phyloP scores from a whole-genome alignment of 225 moss, liverwort and hornwort species.

The Thuidium tamariscinum region DNA sequence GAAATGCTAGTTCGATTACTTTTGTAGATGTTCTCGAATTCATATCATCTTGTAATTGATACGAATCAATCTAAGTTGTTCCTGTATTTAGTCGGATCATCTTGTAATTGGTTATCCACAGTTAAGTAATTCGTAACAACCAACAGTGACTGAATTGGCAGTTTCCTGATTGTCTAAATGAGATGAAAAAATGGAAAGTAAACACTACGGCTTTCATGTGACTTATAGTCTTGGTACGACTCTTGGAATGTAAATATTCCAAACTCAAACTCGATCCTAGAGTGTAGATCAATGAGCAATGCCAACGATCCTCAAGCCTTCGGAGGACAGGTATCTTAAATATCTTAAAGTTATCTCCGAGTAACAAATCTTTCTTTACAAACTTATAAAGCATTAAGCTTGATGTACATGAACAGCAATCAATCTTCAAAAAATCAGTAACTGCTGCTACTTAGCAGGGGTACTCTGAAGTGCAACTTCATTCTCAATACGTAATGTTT shows the following conservation, averaged over 20 bases:
- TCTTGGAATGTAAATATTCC: neutral
- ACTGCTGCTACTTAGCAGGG: neutral
- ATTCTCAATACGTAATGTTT: constrained; percentile 25
- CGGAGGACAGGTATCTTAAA: neutral
- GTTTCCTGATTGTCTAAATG: neutral
- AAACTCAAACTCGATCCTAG: neutral
- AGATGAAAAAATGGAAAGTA: neutral
- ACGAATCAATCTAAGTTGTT: neutral
- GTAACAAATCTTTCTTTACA: constrained; percentile 1
- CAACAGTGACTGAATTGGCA: neutral
- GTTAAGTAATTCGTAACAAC: neutral
- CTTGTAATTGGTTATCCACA: neutral
- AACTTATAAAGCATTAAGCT: neutral
- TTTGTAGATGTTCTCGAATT: neutral
- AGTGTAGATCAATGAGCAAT: neutral
- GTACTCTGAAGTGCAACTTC: neutral
- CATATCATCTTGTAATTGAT: neutral
- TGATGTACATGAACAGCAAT: neutral
- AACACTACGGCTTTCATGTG: too few relatives aligned
- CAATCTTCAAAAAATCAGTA: neutral
- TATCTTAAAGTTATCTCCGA: neutral
- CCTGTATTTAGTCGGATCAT: neutral
- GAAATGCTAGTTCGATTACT: too few relatives aligned
- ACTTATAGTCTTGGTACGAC: neutral
- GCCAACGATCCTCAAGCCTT: neutral